These are phyloP conservation scores for Pisolithus albus DNA, from an alignment of 768 basidiomycete species.

Conservation along the genomic window DNA sequence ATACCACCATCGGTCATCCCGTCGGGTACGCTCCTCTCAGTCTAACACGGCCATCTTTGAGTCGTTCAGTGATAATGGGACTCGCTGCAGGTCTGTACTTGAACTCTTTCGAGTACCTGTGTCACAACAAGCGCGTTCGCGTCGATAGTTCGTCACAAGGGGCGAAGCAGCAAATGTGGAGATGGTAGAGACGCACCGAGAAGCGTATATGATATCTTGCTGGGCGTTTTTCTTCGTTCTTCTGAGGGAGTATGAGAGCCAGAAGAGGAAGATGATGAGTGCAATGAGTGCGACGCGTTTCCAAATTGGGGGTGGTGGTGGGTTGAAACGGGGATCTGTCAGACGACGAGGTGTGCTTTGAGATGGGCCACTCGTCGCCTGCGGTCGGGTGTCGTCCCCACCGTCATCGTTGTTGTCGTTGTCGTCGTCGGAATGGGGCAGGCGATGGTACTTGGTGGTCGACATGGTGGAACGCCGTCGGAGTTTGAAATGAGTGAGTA, in stretches of 20 bases:
- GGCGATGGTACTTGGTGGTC: constrained; percentile 1
- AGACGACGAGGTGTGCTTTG: not conserved
- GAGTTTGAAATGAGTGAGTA: constrained; percentile 16
- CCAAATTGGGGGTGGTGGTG: constrained; percentile 36
- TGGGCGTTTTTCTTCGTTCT: constrained; percentile 18
- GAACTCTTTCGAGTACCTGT: constrained; percentile 76
- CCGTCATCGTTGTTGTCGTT: not conserved
- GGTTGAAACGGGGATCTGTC: constrained; percentile 31
- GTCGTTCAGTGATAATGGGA: constrained; percentile 69
- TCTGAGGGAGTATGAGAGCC: constrained; percentile 34
- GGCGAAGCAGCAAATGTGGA: no score
- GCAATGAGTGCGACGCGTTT: constrained; percentile 42
- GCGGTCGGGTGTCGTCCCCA: not conserved
- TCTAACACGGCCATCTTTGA: constrained; percentile 63
- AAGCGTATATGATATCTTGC: constrained; percentile 52
- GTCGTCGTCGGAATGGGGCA: not conserved
- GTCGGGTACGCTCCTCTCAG: constrained; percentile 60
- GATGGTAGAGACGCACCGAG: constrained; percentile 41
- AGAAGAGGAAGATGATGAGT: constrained; percentile 37
- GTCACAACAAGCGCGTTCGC: no score
- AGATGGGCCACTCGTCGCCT: not conserved
- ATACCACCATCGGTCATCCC: not conserved
- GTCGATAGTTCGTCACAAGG: not conserved
- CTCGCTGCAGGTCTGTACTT: constrained; percentile 82
- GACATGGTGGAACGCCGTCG: constrained; percentile 11